Evolutionary conservation across 768 basidiomycete genomes (phyloP).

Genomic region (Piloderma croceum): DNA sequence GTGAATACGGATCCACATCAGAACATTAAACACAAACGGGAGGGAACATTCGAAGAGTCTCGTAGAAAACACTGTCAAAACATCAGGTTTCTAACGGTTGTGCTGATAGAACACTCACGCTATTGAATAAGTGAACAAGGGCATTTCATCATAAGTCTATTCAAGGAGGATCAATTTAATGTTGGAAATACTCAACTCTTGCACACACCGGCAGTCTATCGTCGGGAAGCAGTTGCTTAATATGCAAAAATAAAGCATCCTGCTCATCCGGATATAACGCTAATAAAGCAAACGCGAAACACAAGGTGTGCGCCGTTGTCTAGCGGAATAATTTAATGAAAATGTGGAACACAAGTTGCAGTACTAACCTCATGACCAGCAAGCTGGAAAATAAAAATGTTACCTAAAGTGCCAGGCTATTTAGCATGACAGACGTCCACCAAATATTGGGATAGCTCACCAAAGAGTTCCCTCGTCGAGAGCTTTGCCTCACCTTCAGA

Average conservation of each 20-base stretch:
- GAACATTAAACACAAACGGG: constrained; percentile 36
- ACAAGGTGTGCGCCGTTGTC: constrained; percentile 30
- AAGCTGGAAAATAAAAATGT: constrained; percentile 41
- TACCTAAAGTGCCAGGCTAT: too few species aligned
- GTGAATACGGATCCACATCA: background rate
- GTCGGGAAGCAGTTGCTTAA: constrained; percentile 21
- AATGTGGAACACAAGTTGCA: too few species aligned
- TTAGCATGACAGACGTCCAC: too few species aligned
- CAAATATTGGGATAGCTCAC: constrained; percentile 12
- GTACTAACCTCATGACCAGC: constrained; percentile 52
- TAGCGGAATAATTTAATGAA: too few species aligned
- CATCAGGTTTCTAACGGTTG: too few species aligned
- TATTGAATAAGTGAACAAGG: constrained; percentile 16
- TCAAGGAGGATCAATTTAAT: too few species aligned
- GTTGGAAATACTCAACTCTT: too few species aligned
- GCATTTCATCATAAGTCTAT: constrained; percentile 27
- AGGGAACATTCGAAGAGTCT: constrained; percentile 44
- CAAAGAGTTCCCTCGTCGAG: constrained; percentile 39
- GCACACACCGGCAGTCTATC: constrained; percentile 23
- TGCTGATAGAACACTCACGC: constrained; percentile 14
- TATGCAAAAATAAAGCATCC: constrained; percentile 29
- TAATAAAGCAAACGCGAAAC: constrained; percentile 29
- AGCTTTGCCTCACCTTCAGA: constrained; percentile 25
- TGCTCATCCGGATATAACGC: constrained; percentile 38
- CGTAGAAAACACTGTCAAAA: constrained; percentile 39